Evolutionary conservation across 352 stramenopile genomes (phyloP).

Genomic region (Blastocystis hominis): DNA sequence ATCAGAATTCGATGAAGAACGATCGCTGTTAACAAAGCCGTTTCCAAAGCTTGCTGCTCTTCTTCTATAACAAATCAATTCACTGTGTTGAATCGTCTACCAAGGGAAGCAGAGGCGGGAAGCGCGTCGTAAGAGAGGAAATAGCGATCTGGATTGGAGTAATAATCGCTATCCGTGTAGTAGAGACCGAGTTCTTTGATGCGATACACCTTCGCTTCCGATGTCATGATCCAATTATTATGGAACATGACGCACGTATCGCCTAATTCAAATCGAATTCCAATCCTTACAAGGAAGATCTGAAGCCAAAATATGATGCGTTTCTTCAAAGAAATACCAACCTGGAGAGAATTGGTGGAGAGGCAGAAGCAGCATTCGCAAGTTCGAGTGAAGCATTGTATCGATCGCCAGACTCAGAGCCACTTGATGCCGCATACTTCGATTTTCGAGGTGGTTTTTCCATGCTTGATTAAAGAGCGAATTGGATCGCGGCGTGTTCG

Average conservation of each 20-base stretch:
- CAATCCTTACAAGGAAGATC: conserved; percentile 38
- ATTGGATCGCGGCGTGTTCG: not conserved
- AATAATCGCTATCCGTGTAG: not conserved
- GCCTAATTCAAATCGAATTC: not conserved
- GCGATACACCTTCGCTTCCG: conserved; percentile 45
- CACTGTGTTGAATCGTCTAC: not conserved
- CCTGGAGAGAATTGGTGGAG: conserved; percentile 19
- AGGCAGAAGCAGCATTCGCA: conserved; percentile 17
- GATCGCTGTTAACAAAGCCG: not conserved
- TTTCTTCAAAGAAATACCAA: conserved; percentile 38
- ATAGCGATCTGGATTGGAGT: not conserved
- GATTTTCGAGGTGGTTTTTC: conserved; percentile 34
- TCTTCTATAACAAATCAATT: not conserved
- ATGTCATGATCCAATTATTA: conserved; percentile 54
- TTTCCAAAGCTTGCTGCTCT: not conserved
- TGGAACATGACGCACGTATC: conserved; percentile 57
- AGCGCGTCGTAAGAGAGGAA: conserved; percentile 42
- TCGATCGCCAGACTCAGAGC: conserved; percentile 29
- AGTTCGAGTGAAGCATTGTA: not conserved
- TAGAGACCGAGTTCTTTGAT: conserved; percentile 52
- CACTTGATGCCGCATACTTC: conserved; percentile 21
- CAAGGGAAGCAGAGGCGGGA: not conserved
- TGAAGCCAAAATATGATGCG: not conserved
- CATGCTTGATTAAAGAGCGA: conserved; percentile 13
- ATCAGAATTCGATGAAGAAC: conserved; percentile 45